These are phyloP conservation scores for Allium sativum DNA, from an alignment of 106 monocot genomes.

Conservation along the genomic window DNA sequence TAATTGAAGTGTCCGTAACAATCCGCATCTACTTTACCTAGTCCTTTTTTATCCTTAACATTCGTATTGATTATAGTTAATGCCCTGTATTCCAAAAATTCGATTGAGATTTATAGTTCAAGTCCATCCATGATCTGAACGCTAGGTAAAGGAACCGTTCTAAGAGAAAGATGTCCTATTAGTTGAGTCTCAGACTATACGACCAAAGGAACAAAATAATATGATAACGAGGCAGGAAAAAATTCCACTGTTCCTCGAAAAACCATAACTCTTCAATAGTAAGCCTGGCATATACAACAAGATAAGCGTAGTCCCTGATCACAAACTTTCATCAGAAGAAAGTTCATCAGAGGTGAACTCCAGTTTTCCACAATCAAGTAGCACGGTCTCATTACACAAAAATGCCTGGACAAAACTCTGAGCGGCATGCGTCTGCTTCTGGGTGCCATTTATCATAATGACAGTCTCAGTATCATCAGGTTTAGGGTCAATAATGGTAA, in stretches of 20 bases:
- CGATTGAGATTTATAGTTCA: no score
- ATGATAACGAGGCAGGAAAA: not conserved
- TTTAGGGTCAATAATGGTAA: slow-evolving; percentile 71
- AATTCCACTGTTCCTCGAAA: not conserved
- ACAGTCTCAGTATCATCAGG: slow-evolving; percentile 75
- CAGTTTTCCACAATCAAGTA: slow-evolving; percentile 16
- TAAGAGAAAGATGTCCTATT: no score
- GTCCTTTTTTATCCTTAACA: no score
- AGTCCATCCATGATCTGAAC: no score
- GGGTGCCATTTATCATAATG: slow-evolving; percentile 81
- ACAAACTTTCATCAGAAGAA: not conserved
- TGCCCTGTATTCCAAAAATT: no score
- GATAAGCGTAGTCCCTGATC: slow-evolving; percentile 5
- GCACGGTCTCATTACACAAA: slow-evolving; percentile 57
- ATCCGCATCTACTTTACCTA: no score
- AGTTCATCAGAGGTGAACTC: slow-evolving; percentile 1
- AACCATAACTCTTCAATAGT: slow-evolving; percentile 1
- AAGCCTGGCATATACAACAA: not conserved
- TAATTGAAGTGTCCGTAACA: no score
- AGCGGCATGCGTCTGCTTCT: slow-evolving; percentile 92
- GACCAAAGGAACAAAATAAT: slow-evolving; percentile 5
- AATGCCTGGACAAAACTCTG: slow-evolving; percentile 96
- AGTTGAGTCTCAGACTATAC: not conserved
- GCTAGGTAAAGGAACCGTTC: no score
- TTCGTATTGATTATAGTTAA: no score